Evolutionary conservation across 2,329 filamentous ascomycete species (phyloP), one percentile per base, ranked within the genome.

Genomic region (Colletotrichum kahawae): DNA sequence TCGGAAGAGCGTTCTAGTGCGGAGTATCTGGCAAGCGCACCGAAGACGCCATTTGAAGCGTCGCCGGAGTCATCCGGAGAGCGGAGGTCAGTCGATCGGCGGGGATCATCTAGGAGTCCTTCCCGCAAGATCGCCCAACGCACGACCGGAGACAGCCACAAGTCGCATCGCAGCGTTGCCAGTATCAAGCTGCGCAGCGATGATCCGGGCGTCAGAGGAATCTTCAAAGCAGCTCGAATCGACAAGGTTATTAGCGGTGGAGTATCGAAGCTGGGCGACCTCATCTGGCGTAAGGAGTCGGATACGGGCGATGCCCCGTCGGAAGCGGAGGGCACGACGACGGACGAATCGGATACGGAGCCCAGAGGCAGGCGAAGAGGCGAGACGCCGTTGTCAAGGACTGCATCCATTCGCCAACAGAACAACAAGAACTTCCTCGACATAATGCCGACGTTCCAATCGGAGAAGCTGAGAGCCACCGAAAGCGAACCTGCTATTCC

Each of bases 171-270:
- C 75, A 89, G 86, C 59, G 83, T 87, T 31, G 86, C 87, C 24
- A 92, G 89, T 79, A 78, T 89, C n/a, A 87, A 85, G 27, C 82
- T 85, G 21, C 86, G 75, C 63, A 72, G 75, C 29, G 87, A 89
- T 51, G 86, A 90, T 69, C 81, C 84, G 12, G 92, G 90, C 43
- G 87, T 95, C 10, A 91, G 93, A 56, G 92, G 93, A 8, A 93
- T 98, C 63, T 93, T 98, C 84, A 96, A 95, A 84, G 93, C 92
- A 4, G 91, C 92, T 65, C 89, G 94, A 70, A 92, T 96, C 77
- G 94, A 95, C 76, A 94, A 91, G 34, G 89, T 95, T 34, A 90
- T 97, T 59, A 88, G 90, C 31, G 90, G 87, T 8, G 85, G 90
- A 29, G 89, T 92, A 7, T 90, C 89, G 31, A 91, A 88, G 78